Base-by-base conservation (phyloP, 768 basidiomycete species). In the Cyclocybe aegerita region DNA sequence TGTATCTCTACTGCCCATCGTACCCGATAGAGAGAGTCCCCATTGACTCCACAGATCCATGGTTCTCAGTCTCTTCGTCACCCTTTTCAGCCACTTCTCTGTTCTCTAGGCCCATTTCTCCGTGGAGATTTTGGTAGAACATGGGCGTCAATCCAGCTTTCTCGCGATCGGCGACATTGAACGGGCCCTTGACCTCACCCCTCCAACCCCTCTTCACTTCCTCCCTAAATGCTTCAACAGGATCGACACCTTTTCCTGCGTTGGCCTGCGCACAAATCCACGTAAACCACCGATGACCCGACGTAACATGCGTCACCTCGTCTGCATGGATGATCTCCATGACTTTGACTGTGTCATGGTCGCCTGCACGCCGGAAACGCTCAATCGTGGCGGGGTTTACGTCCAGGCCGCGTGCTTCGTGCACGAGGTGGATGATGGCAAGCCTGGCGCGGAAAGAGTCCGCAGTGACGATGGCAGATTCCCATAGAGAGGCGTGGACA, bases 401-500 rank as follows among this genome's bases (percentile, higher is more conserved):
- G 67, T 92, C 91, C 12, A 93, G 73, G 4, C 90, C 90, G 23
- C 90, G 72, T 2, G 90, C 89, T 71, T 92, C 90, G 63, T 90
- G 89, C 1, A 92, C 88, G 11, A 93, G 81, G 57, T 91, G 89
- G 58, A 94, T 88, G 65, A 92, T 91, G 1, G 87, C 87, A 34
- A 92, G 79, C 9, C 90, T 77, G 1, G 88, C 74, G 16, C 81
- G 79, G 35, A 92, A 74, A 1, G 87, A 89, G 15, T 78, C 61
- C 9, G 80, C 78, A 0, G 90, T 93, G 32, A 81, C 73, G 7
- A 72, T 70, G 0, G 90, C 90, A 5, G 86, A 87, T 53, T 89
- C 84, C 91, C 90, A 92, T 3, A 92, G 79, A 0, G 79, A 82
- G 0, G 88, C 86, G 59, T 91, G 90, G 1, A 91, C 86, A 12